A percentile compares a stretch with the other conserved stretches of the same genome.
These are phyloP conservation scores for Dryadomyces quercivorus DNA, from an alignment of 2,329 filamentous ascomycete genomes.

Conservation along the genomic window DNA sequence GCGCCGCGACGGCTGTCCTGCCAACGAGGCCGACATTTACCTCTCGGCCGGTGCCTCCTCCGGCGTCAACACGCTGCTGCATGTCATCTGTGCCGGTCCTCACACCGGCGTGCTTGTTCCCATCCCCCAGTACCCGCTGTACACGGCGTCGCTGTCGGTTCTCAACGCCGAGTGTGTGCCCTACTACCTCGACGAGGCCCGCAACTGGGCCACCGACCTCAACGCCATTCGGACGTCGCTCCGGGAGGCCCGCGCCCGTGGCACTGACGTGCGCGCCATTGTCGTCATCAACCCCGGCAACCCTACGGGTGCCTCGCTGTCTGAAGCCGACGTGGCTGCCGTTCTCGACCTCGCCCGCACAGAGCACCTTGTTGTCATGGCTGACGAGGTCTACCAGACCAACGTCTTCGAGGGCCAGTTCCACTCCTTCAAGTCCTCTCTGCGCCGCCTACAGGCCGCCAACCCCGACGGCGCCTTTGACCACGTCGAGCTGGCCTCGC, in stretches of 20 bases:
- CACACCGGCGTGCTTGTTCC: slow-evolving; percentile 80
- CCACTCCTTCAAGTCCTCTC: slow-evolving; percentile 84
- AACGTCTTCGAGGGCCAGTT: slow-evolving; percentile 95
- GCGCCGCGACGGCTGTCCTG: slow-evolving; percentile 77
- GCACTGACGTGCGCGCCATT: slow-evolving; percentile 80
- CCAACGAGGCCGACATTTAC: slow-evolving; percentile 73
- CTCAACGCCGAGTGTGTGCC: slow-evolving; percentile 80
- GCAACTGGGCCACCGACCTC: slow-evolving; percentile 79
- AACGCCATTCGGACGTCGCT: slow-evolving; percentile 63
- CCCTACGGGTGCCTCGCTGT: slow-evolving; percentile 81
- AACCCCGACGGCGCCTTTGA: slow-evolving; percentile 67
- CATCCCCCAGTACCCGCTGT: slow-evolving; percentile 95
- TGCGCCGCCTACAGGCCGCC: slow-evolving; percentile 59
- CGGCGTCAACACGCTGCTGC: slow-evolving; percentile 85
- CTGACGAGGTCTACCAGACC: slow-evolving; percentile 98
- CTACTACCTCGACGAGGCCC: slow-evolving; percentile 82
- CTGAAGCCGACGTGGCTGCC: slow-evolving; percentile 63
- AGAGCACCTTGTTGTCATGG: slow-evolving; percentile 78
- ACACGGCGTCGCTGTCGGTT: slow-evolving; percentile 82
- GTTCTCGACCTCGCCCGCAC: slow-evolving; percentile 81
- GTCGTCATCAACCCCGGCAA: slow-evolving; percentile 98
- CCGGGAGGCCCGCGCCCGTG: slow-evolving; percentile 60
- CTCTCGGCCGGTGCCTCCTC: slow-evolving; percentile 85
- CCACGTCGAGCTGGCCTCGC: slow-evolving; percentile 73
- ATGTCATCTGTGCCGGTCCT: slow-evolving; percentile 70